phyloP scores from a whole-genome alignment of 2,329 filamentous ascomycete genomes.

The Calonectria hongkongensis region DNA sequence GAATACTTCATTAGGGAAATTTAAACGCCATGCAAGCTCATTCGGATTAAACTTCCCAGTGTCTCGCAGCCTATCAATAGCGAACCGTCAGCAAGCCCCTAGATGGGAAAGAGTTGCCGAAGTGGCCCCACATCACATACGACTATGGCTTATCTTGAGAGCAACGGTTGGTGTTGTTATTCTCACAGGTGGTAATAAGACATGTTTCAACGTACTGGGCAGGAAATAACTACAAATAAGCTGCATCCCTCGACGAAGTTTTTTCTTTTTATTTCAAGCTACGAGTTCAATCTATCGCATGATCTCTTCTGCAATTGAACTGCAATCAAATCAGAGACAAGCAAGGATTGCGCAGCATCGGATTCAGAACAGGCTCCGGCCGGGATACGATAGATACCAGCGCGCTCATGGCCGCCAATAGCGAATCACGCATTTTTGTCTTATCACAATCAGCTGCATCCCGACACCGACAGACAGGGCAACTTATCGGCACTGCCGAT shows the following conservation, averaged over 20 bases:
- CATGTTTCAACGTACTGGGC: background rate
- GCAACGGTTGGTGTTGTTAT: background rate
- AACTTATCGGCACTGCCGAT: constrained; percentile 10
- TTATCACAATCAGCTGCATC: constrained; percentile 6
- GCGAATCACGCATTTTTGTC: constrained; percentile 16
- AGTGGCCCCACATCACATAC: background rate
- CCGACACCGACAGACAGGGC: constrained; percentile 4
- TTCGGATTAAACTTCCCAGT: background rate
- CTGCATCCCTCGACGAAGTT: background rate
- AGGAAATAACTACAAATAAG: background rate
- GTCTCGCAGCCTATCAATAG: background rate
- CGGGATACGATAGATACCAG: constrained; percentile 7
- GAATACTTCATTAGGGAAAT: no score
- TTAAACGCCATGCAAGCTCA: no score
- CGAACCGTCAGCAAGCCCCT: background rate
- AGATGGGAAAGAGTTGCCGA: constrained; percentile 13
- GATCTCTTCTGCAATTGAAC: background rate
- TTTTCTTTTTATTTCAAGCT: background rate
- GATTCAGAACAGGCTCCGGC: constrained; percentile 5
- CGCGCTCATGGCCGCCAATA: background rate
- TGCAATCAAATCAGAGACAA: background rate
- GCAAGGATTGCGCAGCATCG: constrained; percentile 4
- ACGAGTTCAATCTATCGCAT: background rate
- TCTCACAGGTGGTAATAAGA: background rate
- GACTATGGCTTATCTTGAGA: constrained; percentile 11